These are phyloP conservation scores for Modicella reniformis DNA, from an alignment of 371 early-diverging fungal species.

Conservation along the genomic window DNA sequence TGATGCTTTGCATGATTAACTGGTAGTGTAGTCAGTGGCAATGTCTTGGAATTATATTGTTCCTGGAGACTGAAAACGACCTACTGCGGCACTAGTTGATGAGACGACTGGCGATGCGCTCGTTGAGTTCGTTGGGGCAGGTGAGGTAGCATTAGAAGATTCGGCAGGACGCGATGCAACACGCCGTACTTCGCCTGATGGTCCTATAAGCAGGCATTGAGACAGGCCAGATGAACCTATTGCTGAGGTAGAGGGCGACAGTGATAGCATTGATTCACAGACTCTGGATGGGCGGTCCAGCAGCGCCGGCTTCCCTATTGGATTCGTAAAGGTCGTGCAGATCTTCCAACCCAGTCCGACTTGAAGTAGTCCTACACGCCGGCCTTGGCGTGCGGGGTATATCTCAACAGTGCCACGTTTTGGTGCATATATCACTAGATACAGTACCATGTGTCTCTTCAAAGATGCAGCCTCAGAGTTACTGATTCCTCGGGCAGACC, in stretches of 20 bases:
- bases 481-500: not conserved
- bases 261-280: slow-evolving; percentile 11
- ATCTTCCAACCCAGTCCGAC: slow-evolving; percentile 67
- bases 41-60: slow-evolving; percentile 4
- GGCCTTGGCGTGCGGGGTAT: slow-evolving; percentile 70
- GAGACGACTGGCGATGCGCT: slow-evolving; percentile 11
- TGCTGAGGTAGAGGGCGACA: not conserved
- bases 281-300: slow-evolving; percentile 57
- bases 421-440: slow-evolving; percentile 69
- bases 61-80: slow-evolving; percentile 12
- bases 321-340: slow-evolving; percentile 51
- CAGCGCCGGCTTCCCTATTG: slow-evolving; percentile 58
- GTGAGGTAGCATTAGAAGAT: slow-evolving; percentile 7
- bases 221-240: slow-evolving; percentile 51
- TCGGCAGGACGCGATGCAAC: slow-evolving; percentile 25
- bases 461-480: not conserved
- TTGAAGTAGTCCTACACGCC: slow-evolving; percentile 67
- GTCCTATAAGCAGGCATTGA: slow-evolving; percentile 65
- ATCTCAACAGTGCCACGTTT: slow-evolving; percentile 67
- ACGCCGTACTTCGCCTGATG: slow-evolving; percentile 64
- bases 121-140: slow-evolving; percentile 15
- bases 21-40: not conserved
- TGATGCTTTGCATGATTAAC: not conserved
- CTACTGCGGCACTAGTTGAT: slow-evolving; percentile 1
- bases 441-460: slow-evolving; percentile 57